These are phyloP conservation scores for Sequoia sempervirens DNA, from an alignment of 75 land plant genomes.

Conservation along the genomic window DNA sequence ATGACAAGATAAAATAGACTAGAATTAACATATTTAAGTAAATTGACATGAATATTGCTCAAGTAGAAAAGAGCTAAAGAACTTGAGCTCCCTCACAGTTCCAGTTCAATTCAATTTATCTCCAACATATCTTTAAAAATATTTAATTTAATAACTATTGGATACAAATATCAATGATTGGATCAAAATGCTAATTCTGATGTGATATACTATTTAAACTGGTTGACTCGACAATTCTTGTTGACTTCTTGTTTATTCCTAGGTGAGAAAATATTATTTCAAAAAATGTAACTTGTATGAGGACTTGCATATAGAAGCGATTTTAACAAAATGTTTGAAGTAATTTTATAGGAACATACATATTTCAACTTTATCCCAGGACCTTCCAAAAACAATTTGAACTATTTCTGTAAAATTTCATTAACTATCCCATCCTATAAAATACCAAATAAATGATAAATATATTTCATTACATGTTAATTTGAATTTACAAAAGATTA, in stretches of 20 bases:
- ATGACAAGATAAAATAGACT: not conserved
- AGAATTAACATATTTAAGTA: not conserved
- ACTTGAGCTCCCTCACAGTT: not conserved
- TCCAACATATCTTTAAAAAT: not conserved
- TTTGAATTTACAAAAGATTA: too few relatives aligned
- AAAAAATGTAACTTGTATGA: not conserved
- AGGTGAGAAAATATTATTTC: too few relatives aligned
- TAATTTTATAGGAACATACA: too few relatives aligned
- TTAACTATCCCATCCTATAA: too few relatives aligned
- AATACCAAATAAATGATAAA: too few relatives aligned
- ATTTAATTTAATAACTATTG: not conserved
- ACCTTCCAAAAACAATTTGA: too few relatives aligned
- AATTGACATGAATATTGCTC: not conserved
- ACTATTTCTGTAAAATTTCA: too few relatives aligned
- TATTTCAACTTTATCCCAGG: too few relatives aligned
- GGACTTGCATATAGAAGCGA: too few relatives aligned
- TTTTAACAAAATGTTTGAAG: too few relatives aligned
- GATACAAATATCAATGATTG: not conserved
- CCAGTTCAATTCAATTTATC: not conserved
- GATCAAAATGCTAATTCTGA: too few relatives aligned
- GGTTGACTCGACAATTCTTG: not conserved
- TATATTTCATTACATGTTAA: too few relatives aligned
- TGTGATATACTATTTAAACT: not conserved
- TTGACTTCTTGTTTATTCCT: not conserved
- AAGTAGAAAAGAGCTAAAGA: not conserved